Base-by-base conservation (phyloP, 2,329 filamentous ascomycete genomes). In the Fonsecaea erecta region DNA sequence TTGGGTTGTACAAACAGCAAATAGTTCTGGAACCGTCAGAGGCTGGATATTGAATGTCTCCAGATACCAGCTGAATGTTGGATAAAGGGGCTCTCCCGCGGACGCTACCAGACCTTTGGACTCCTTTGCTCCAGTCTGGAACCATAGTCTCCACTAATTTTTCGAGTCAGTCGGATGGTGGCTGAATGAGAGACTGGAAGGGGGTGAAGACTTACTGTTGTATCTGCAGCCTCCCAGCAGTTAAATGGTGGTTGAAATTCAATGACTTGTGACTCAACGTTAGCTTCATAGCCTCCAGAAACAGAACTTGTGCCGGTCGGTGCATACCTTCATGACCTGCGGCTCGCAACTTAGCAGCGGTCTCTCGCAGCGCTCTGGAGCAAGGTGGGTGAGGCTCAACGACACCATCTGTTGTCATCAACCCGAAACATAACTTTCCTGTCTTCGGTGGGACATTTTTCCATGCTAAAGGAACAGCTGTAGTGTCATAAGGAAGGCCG, bases 401-500 rank as follows among this genome's bases (percentile, higher is more conserved):
- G 0, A 86, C 80, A 0, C 80, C 81, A 57, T 88, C 85, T 37
- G 86, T 83, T 2, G 76, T 67, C 35, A 85, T 76, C 0, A 85
- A 72, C 0, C 80, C 84, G 24, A 88, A 80, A 0, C 80, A 80
- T 12, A 88, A 16, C 30, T 54, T 54, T 9, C 6, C 4, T 3
- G 30, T 54, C 7, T 28, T 32, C 4, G 30, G 24, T 8, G 52
- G 5, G 4, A n/a, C 30, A 30, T 54, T 24, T 7, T 54, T 69
- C 1, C 79, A 74, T 11, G 60, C 18, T 1, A 72, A 76, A 34
- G 80, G 75, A 0, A 77, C 72, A 3, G 75, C 67, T 83, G 84
- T 86, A 0, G 83, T 81, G 80, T 0, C 83, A 81, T 3, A 85
- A 16, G 83, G 79, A 86, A 87, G 87, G 0, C 82, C 82, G 2